These are phyloP conservation scores for Aureobasidium mangrovei DNA, from an alignment of 2,329 filamentous ascomycete genomes.

Conservation along the genomic window DNA sequence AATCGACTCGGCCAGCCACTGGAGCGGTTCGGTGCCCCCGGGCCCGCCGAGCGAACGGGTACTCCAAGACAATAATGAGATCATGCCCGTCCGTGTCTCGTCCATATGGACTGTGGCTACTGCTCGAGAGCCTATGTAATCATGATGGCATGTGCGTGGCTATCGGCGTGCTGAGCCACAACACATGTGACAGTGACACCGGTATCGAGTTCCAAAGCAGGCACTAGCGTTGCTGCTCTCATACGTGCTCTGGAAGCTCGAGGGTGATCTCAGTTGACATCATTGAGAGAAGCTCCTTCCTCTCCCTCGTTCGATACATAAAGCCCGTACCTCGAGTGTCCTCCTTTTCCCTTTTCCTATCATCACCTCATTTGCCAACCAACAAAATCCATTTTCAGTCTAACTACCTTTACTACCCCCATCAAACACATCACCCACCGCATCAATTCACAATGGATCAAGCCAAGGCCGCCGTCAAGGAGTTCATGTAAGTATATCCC, in stretches of 20 bases:
- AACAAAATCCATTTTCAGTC: not conserved
- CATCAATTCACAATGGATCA: constrained; percentile 47
- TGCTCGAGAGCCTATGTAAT: not conserved
- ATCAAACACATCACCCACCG: not conserved
- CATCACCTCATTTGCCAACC: constrained; percentile 10
- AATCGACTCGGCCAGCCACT: not conserved
- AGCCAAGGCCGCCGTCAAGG: constrained; percentile 53
- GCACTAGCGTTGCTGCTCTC: no score
- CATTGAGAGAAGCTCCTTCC: constrained; percentile 1
- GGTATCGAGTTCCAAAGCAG: no score
- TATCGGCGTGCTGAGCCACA: not conserved
- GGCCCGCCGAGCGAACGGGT: not conserved
- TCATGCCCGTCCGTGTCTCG: not conserved
- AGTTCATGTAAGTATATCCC: constrained; percentile 42
- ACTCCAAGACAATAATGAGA: constrained; percentile 6
- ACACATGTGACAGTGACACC: no score
- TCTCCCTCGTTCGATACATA: constrained; percentile 3
- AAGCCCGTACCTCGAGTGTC: not conserved
- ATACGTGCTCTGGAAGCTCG: no score
- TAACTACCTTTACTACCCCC: not conserved
- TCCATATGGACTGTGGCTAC: not conserved
- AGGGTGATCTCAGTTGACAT: constrained; percentile 5
- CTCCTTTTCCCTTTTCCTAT: not conserved
- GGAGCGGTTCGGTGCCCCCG: not conserved
- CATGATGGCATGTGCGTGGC: constrained; percentile 11